Evolutionary conservation across 495 filamentous ascomycete genomes (phyloP).

Genomic region (Durotheca rogersii): DNA sequence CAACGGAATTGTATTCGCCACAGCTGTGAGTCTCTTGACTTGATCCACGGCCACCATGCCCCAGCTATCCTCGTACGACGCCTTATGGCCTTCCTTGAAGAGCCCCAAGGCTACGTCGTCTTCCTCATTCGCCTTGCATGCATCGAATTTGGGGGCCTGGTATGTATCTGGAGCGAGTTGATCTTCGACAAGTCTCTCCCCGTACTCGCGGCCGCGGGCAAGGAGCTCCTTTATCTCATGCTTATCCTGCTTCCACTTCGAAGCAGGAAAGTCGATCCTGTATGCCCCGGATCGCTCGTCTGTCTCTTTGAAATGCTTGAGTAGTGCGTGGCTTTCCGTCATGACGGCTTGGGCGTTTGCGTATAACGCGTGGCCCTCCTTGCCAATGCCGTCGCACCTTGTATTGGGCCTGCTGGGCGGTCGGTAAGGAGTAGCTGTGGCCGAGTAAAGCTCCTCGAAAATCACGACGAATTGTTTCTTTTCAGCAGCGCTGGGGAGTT

Average conservation of each 20-base stretch:
- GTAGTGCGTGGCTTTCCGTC: constrained; percentile 12
- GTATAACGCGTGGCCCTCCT: constrained; percentile 28
- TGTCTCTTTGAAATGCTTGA: constrained; percentile 29
- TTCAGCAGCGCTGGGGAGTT: constrained; percentile 5
- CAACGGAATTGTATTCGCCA: constrained; percentile 34
- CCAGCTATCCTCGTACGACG: constrained; percentile 35
- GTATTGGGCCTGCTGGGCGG: background rate
- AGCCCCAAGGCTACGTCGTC: constrained; percentile 33
- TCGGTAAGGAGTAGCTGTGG: background rate
- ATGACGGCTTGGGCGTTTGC: constrained; percentile 16
- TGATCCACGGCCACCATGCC: constrained; percentile 38
- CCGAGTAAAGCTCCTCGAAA: constrained; percentile 17
- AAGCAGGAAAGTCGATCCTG: constrained; percentile 27
- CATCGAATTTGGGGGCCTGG: constrained; percentile 11
- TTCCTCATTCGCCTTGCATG: constrained; percentile 28
- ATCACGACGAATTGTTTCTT: constrained; percentile 1
- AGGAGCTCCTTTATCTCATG: constrained; percentile 37
- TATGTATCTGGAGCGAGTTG: constrained; percentile 29
- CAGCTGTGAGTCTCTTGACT: constrained; percentile 35
- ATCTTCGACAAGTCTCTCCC: constrained; percentile 37
- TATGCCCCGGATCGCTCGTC: constrained; percentile 25
- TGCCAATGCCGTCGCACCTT: background rate
- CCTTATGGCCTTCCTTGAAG: constrained; percentile 37
- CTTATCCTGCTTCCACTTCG: constrained; percentile 41
- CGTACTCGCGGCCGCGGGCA: constrained; percentile 34